A percentile compares a stretch with the other conserved stretches of the same genome.
phyloP scores from a whole-genome alignment of 257 asterid species.

The Solanum pimpinellifolium region DNA sequence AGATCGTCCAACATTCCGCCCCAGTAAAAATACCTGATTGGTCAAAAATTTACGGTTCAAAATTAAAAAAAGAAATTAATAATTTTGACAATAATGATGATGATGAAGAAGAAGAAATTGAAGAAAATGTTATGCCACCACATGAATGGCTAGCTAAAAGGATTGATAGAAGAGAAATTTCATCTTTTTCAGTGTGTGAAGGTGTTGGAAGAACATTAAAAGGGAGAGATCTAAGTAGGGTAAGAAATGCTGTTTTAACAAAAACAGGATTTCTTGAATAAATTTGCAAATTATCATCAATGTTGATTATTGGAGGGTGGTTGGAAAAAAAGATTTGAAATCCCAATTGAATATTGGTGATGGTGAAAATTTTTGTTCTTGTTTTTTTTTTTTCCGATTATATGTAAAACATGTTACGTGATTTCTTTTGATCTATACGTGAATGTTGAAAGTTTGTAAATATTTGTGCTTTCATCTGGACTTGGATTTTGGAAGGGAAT shows the following conservation, averaged over 20 bases:
- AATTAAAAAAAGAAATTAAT: not conserved
- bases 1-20: not conserved
- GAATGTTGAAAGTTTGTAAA: not conserved
- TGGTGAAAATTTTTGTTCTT: not conserved
- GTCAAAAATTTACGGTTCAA: conserved; percentile 34
- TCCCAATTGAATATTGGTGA: not conserved
- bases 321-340: not conserved
- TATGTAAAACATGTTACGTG: not conserved
- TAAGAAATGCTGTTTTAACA: conserved; percentile 40
- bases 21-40: conserved; percentile 28
- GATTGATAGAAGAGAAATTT: conserved; percentile 12
- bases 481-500: not conserved
- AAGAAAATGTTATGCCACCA: conserved; percentile 29
- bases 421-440: not conserved
- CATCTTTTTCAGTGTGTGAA: conserved; percentile 52
- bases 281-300: not conserved
- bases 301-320: not conserved
- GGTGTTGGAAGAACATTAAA: conserved; percentile 62
- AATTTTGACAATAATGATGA: conserved; percentile 4
- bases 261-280: conserved; percentile 61
- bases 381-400: too few species aligned
- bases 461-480: not conserved
- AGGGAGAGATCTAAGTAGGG: conserved; percentile 50
- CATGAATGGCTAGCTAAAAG: conserved; percentile 44
- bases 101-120: conserved; percentile 19